Evolutionary conservation across 371 early-diverging fungal species (phyloP).

Genomic region (Sporodiniella umbellata): DNA sequence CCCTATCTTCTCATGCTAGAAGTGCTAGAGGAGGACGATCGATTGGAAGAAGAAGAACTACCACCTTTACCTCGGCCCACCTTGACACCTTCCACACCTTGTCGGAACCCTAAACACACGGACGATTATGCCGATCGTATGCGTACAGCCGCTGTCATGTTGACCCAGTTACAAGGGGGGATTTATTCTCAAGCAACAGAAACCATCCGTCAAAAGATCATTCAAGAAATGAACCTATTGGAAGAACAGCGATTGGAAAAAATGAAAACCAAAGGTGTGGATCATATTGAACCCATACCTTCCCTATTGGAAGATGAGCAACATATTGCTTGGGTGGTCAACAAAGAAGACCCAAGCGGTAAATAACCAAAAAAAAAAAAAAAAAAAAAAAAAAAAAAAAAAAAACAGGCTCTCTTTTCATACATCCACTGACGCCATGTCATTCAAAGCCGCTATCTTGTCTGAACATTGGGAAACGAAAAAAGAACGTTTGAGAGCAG

Average conservation of each 20-base stretch:
- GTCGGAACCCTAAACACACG: slow-evolving; percentile 39
- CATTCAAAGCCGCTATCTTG: slow-evolving; percentile 91
- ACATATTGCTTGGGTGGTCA: slow-evolving; percentile 44
- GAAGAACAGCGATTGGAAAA: slow-evolving; percentile 79
- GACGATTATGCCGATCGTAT: slow-evolving; percentile 90
- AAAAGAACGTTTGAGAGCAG: slow-evolving; percentile 73
- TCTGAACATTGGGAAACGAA: slow-evolving; percentile 89
- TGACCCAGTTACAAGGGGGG: slow-evolving; percentile 81
- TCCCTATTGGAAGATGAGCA: slow-evolving; percentile 60
- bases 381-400: neutral
- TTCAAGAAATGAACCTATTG: slow-evolving; percentile 87
- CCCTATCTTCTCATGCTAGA: slow-evolving; percentile 84
- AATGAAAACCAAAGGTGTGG: slow-evolving; percentile 50
- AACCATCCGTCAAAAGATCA: slow-evolving; percentile 76
- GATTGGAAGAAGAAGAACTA: slow-evolving; percentile 39
- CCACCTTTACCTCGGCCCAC: too few species aligned
- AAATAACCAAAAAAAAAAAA: too few species aligned
- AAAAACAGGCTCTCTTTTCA: neutral
- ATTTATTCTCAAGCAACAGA: slow-evolving; percentile 45
- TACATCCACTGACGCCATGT: neutral
- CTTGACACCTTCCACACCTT: too few species aligned
- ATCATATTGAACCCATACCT: too few species aligned
- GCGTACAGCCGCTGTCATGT: slow-evolving; percentile 95
- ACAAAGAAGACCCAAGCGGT: slow-evolving; percentile 88
- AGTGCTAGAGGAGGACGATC: slow-evolving; percentile 62